A percentile compares a stretch with the other conserved stretches of the same genome.
Evolutionary conservation across 2,329 filamentous ascomycete species (phyloP).

Genomic region (Colletotrichum caudatum): DNA sequence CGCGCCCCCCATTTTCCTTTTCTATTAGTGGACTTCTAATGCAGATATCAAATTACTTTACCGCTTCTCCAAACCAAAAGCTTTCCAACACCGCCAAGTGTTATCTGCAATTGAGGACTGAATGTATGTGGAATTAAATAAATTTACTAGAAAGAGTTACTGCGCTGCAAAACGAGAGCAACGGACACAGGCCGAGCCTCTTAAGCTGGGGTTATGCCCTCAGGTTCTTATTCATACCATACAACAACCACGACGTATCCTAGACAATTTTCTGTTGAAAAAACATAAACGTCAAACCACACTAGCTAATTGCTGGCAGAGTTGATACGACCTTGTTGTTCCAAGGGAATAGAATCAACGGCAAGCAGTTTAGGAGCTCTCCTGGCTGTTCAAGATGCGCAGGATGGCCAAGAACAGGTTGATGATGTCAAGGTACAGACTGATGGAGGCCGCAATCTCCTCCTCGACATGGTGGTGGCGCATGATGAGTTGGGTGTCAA

Average conservation of each 20-base stretch:
- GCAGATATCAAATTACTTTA: slow-evolving; percentile 68
- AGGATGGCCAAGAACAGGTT: slow-evolving; percentile 97
- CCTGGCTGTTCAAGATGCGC: slow-evolving; percentile 95
- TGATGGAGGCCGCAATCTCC: slow-evolving; percentile 95
- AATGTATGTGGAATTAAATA: neutral
- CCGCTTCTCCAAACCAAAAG: slow-evolving; percentile 28
- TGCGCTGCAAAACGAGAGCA: neutral
- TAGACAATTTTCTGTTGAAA: neutral
- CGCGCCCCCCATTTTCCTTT: slow-evolving; percentile 54
- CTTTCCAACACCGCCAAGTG: neutral
- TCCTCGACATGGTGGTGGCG: slow-evolving; percentile 97
- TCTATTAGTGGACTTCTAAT: slow-evolving; percentile 73
- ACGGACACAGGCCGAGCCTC: neutral
- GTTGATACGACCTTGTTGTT: neutral
- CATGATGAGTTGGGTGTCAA: slow-evolving; percentile 96
- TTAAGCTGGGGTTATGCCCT: neutral
- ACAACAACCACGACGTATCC: neutral
- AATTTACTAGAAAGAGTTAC: slow-evolving; percentile 7
- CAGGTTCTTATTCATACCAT: neutral
- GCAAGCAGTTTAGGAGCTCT: slow-evolving; percentile 77
- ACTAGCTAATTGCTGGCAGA: neutral
- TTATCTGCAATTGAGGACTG: neutral
- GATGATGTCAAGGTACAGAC: slow-evolving; percentile 94
- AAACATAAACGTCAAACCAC: neutral
- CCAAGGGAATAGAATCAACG: neutral